phyloP scores from a whole-genome alignment of 768 basidiomycete species.

The Agrocybe praecox region DNA sequence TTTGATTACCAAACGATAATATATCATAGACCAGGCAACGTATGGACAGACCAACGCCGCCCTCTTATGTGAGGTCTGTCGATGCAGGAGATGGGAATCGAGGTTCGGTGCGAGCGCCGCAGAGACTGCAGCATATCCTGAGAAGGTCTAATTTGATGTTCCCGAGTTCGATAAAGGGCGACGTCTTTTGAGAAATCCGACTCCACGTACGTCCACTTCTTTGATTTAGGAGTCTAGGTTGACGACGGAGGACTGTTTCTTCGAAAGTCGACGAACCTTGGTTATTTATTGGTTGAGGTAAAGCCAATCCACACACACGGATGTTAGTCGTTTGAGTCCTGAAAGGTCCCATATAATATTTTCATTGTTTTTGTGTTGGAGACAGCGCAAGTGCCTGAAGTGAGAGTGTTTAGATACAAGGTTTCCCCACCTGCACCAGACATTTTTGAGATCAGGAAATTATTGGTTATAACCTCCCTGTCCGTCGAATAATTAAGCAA shows the following conservation, averaged over 20 bases:
- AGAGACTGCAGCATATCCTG: slow-evolving; percentile 37
- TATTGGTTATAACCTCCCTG: slow-evolving; percentile 19
- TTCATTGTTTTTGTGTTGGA: slow-evolving; percentile 18
- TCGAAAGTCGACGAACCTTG: slow-evolving; percentile 13
- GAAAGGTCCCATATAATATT: slow-evolving; percentile 26
- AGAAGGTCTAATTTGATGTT: slow-evolving; percentile 26
- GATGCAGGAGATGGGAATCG: slow-evolving; percentile 26
- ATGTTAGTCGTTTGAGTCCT: slow-evolving; percentile 19
- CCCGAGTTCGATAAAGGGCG: slow-evolving; percentile 23
- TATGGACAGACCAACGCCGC: slow-evolving; percentile 37
- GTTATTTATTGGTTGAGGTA: slow-evolving; percentile 6
- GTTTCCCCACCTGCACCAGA: slow-evolving; percentile 22
- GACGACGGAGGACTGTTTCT: slow-evolving; percentile 16
- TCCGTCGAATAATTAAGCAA: slow-evolving; percentile 25
- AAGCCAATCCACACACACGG: slow-evolving; percentile 32
- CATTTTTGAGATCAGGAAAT: slow-evolving; percentile 24
- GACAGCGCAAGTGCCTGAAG: slow-evolving; percentile 32
- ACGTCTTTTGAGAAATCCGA: slow-evolving; percentile 29
- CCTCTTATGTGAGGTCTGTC: slow-evolving; percentile 27
- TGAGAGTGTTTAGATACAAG: not conserved
- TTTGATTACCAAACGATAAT: not conserved
- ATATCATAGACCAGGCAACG: slow-evolving; percentile 4
- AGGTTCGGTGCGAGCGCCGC: slow-evolving; percentile 30
- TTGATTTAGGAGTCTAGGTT: slow-evolving; percentile 24
- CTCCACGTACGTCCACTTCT: slow-evolving; percentile 31